A percentile compares a stretch with the other conserved stretches of the same genome.
phyloP scores from a whole-genome alignment of 2,329 filamentous ascomycete genomes.

The Trematosphaeria pertusa region DNA sequence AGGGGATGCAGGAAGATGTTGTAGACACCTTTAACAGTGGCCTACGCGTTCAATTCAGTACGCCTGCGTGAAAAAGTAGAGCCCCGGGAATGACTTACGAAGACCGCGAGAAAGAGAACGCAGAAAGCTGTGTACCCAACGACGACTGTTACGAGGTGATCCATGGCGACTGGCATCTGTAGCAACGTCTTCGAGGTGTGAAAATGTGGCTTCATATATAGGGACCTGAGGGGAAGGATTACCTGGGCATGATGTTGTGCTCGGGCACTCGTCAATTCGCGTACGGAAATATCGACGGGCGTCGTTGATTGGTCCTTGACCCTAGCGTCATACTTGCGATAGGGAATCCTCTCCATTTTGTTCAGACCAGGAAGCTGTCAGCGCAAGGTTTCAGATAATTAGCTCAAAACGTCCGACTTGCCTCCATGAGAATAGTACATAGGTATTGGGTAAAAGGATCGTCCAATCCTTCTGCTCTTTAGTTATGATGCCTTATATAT shows the following conservation, averaged over 20 bases:
- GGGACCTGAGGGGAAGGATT: neutral
- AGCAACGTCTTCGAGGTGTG: too few species aligned
- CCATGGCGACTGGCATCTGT: neutral
- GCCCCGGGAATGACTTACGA: neutral
- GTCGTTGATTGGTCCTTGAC: too few species aligned
- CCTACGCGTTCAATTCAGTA: neutral
- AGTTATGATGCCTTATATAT: too few species aligned
- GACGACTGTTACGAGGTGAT: neutral
- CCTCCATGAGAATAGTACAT: too few species aligned
- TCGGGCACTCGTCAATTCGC: neutral
- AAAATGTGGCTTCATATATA: neutral
- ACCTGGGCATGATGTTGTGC: neutral
- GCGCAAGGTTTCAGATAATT: too few species aligned
- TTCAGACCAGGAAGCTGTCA: too few species aligned
- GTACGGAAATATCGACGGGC: neutral
- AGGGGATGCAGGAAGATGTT: slow-evolving; percentile 28
- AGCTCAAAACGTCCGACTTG: too few species aligned
- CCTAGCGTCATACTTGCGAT: too few species aligned
- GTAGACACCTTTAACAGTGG: slow-evolving; percentile 12
- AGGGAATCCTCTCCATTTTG: too few species aligned
- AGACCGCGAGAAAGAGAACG: neutral
- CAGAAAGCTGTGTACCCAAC: neutral
- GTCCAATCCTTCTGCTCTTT: too few species aligned
- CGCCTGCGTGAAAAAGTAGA: neutral
- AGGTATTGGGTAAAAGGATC: too few species aligned